These are phyloP conservation scores for Aspergillus sp. DNA, from an alignment of 2,329 filamentous ascomycete species.

Conservation along the genomic window DNA sequence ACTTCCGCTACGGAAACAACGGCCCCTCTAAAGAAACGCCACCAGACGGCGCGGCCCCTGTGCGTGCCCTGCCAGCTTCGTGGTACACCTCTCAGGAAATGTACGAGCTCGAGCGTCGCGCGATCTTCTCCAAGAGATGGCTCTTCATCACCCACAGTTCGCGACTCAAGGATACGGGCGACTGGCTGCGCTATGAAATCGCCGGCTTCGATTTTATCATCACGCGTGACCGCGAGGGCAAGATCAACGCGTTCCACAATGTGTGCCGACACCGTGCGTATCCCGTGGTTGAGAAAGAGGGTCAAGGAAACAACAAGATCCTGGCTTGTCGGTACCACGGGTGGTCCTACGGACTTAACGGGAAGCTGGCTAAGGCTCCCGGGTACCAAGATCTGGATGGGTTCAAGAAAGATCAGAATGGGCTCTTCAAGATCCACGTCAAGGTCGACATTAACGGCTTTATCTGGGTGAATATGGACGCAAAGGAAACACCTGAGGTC, in stretches of 20 bases:
- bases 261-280: conserved; percentile 59
- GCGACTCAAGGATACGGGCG: conserved; percentile 51
- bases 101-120: conserved; percentile 53
- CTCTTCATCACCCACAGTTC: conserved; percentile 33
- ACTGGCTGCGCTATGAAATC: conserved; percentile 56
- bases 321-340: conserved; percentile 60
- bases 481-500: conserved; percentile 19
- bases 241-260: conserved; percentile 59
- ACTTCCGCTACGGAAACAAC: not conserved
- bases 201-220: conserved; percentile 57
- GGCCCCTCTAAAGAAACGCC: not conserved
- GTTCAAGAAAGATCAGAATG: conserved; percentile 37
- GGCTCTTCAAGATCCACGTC: conserved; percentile 52
- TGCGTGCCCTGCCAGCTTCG: conserved; percentile 42
- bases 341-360: conserved; percentile 57
- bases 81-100: conserved; percentile 43
- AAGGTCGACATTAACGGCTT: conserved; percentile 55
- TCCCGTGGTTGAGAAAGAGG: conserved; percentile 48
- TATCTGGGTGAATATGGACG: conserved; percentile 58
- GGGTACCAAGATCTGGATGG: conserved; percentile 54
- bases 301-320: conserved; percentile 49
- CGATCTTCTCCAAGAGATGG: conserved; percentile 54
- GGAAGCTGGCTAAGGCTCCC: conserved; percentile 58
- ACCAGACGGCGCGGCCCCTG: not conserved
- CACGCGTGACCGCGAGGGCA: conserved; percentile 45